Evolutionary conservation across 805 yeast species (phyloP).

Genomic region (Cyberlindnera maritima): DNA sequence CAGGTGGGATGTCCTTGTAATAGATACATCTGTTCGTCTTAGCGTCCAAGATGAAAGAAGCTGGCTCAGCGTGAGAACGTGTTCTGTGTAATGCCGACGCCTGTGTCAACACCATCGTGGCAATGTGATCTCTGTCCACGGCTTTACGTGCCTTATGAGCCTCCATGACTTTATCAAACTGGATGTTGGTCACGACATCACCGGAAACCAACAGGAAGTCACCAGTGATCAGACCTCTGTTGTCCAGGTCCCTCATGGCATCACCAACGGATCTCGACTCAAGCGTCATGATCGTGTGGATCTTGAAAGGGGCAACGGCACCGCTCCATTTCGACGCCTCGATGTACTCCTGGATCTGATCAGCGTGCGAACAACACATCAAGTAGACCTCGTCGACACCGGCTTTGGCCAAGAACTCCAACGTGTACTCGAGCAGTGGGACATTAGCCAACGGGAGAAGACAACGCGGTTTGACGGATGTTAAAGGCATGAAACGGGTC

Average conservation of each 20-base stretch:
- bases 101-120: slow-evolving; percentile 88
- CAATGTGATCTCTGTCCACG: slow-evolving; percentile 84
- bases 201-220: slow-evolving; percentile 91
- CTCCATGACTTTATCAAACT: slow-evolving; percentile 67
- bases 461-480: slow-evolving; percentile 85
- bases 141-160: slow-evolving; percentile 71
- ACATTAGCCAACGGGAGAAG: slow-evolving; percentile 88
- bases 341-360: slow-evolving; percentile 79
- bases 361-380: slow-evolving; percentile 89
- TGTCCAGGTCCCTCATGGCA: slow-evolving; percentile 94
- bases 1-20: slow-evolving; percentile 72
- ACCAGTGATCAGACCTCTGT: slow-evolving; percentile 82
- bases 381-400: slow-evolving; percentile 87
- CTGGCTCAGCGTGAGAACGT: slow-evolving; percentile 76
- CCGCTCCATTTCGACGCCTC: slow-evolving; percentile 67
- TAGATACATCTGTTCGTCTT: slow-evolving; percentile 73
- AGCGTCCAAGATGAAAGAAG: slow-evolving; percentile 78
- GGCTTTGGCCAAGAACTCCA: slow-evolving; percentile 89
- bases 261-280: slow-evolving; percentile 94
- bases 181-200: slow-evolving; percentile 92
- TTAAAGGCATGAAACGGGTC: slow-evolving; percentile 89
- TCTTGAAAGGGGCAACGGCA: slow-evolving; percentile 74
- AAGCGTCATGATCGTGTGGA: slow-evolving; percentile 75
- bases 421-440: slow-evolving; percentile 90
- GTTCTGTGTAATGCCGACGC: slow-evolving; percentile 85